Base-by-base conservation (phyloP, 2,329 filamentous ascomycete species). In the Stenocarpella maydis region DNA sequence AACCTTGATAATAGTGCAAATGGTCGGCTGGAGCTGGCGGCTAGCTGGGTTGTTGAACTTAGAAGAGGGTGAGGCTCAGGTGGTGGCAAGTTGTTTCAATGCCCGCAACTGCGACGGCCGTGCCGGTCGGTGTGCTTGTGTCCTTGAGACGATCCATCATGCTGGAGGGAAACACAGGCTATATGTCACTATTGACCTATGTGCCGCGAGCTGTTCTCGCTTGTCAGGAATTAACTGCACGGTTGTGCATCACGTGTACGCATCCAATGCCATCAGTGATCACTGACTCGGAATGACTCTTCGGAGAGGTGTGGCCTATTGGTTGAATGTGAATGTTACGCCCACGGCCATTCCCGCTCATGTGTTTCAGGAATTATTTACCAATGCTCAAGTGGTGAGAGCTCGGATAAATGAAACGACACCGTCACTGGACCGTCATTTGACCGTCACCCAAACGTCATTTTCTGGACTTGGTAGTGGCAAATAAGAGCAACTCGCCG, bases 221-320 rank as follows among this genome's bases (percentile, higher is more conserved):
- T 31, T 14, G 28, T 45, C 14, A 1, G n/a, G 9, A 14, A 49
- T 63, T 49, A 9, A 63, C 37, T 63, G 28, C 12, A 12, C 12
- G 12, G 28, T 26, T 37, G 19, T 37, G 58, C 37, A 37, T 3
- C 41, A 47, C 7, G 19, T n/a, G 19, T 12, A 47, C 26, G 2
- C 5, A 10, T 1, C 8, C 3, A 21, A 28, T 49, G 43, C 28
- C 5, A 31, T 31, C 8, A 8, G 4, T 4, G 34, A 3, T 24
- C 14, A n/a, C 58, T 41, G 58, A 19, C n/a, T 37, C 58, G 58
- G 58, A 63, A 28, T 49, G 43, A 63, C 58, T 14, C n/a, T 43
- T 49, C 58, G 43, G n/a, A 24, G 7, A 26, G 28, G 37, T 28
- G 4, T 37, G 43, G 37, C 26, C 17, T 7, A 61, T 24, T 37